Base-by-base conservation (phyloP, 202 grass and related monocot genomes). In the Dendrocalamus latiflorus region DNA sequence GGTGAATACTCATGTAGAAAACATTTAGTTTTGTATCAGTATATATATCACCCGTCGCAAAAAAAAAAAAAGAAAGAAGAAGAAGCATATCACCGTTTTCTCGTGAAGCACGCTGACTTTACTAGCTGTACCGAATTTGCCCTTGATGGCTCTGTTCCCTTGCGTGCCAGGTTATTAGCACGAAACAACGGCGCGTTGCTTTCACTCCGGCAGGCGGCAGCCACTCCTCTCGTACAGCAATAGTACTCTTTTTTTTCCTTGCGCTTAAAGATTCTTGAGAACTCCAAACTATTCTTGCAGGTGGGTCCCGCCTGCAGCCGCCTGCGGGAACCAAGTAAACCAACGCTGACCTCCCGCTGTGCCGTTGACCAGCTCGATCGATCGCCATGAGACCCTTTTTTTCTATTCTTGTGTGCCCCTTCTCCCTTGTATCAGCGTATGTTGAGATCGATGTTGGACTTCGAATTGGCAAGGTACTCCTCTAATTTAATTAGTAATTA, bases 331-430 rank as follows among this genome's bases (percentile, higher is more conserved):
- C 43, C 12, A 9, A 17, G 56, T n/a, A 8, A 34, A 28, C 60
- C 33, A n/a, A 14, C 65, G 77, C 78, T 82, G 88, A 86, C 88
- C 66, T 42, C 38, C 8, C 6, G 9, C 2, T 2, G 16, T 4
- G 26, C 38, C 73, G 87, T 53, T 81, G 76, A 89, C 86, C 75
- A 10, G 4, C 17, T 53, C 61, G 61, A 37, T 17, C 16, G 17
- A 20, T 53, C 17, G 6, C 49, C 1, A 20, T 8, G 5, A 20
- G 49, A 53, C 17, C 0, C 7, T 2, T 9, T 41, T 20, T 53
- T 20, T 6, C 17, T 53, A 53, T 53, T 20, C 17, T 20, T 53
- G 49, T 8, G 17, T 20, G 17, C 8, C 17, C 17, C 7, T 1
- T 41, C 38, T 41, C 38, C 47, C 49, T 6, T 20, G 49, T 20